These are phyloP conservation scores for Russula sp. DNA, from an alignment of 768 basidiomycete species.

Conservation along the genomic window DNA sequence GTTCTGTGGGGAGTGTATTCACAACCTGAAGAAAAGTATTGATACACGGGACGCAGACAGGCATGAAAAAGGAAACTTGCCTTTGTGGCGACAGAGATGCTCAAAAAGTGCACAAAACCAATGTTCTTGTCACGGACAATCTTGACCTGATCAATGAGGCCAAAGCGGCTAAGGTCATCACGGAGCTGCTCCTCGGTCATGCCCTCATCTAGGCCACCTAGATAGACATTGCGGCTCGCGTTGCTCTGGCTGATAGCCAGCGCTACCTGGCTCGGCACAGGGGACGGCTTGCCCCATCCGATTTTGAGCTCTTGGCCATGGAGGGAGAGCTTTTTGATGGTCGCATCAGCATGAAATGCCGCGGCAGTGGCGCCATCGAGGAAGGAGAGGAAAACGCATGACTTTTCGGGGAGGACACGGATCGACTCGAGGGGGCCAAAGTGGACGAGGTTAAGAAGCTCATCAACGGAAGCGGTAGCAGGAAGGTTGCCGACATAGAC, in stretches of 20 bases:
- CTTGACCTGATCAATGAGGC: slow-evolving; percentile 98
- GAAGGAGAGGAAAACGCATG: slow-evolving; percentile 97
- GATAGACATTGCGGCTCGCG: slow-evolving; percentile 92
- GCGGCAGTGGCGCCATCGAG: slow-evolving; percentile 88
- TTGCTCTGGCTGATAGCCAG: slow-evolving; percentile 87
- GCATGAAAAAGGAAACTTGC: slow-evolving; percentile 25
- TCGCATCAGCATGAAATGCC: slow-evolving; percentile 95
- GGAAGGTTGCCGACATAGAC: slow-evolving; percentile 98
- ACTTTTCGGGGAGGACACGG: slow-evolving; percentile 92
- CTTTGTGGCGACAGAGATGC: slow-evolving; percentile 92
- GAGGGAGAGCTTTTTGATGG: slow-evolving; percentile 85
- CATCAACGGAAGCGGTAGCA: slow-evolving; percentile 91
- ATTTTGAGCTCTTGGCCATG: slow-evolving; percentile 97
- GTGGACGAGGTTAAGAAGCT: slow-evolving; percentile 94
- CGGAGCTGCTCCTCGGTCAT: slow-evolving; percentile 88
- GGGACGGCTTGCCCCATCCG: slow-evolving; percentile 94
- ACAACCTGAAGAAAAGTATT: slow-evolving; percentile 57
- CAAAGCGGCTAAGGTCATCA: slow-evolving; percentile 88
- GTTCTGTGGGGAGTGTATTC: slow-evolving; percentile 83
- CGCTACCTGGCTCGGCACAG: slow-evolving; percentile 79
- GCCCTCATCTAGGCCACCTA: slow-evolving; percentile 86
- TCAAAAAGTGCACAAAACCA: slow-evolving; percentile 97
- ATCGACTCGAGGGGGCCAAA: slow-evolving; percentile 95
- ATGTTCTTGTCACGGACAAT: slow-evolving; percentile 99
- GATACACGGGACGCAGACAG: neutral